Conservation (phyloP, 164 flowering plant species). For the grape (Vitis vinifera) region ASM3070453v1 NC_081808.1:5675501-5676000, state of each 20-base stretch:
- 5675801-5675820: too few species aligned
- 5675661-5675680: slow-evolving; percentile 14
- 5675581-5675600: slow-evolving; percentile 37
- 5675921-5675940: too few species aligned
- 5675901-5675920: too few species aligned
- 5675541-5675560: slow-evolving; percentile 21
- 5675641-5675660: slow-evolving; percentile 29
- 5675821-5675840: too few species aligned
- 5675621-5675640: slow-evolving; percentile 31
- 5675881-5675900: too few species aligned
- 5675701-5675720: slow-evolving; percentile 27
- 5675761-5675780: too few species aligned
- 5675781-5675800: too few species aligned
- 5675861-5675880: too few species aligned
- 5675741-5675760: background rate
- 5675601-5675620: slow-evolving; percentile 42
- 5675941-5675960: too few species aligned
- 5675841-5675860: too few species aligned
- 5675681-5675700: slow-evolving; percentile 39
- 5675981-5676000: too few species aligned
- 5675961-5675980: too few species aligned
- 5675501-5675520: background rate
- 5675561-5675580: slow-evolving; percentile 28
- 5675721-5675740: slow-evolving; percentile 37
- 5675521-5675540: background rate